These are phyloP conservation scores for Aspergillus costaricaensis DNA, from an alignment of 2,329 filamentous ascomycete genomes.

Conservation along the genomic window DNA sequence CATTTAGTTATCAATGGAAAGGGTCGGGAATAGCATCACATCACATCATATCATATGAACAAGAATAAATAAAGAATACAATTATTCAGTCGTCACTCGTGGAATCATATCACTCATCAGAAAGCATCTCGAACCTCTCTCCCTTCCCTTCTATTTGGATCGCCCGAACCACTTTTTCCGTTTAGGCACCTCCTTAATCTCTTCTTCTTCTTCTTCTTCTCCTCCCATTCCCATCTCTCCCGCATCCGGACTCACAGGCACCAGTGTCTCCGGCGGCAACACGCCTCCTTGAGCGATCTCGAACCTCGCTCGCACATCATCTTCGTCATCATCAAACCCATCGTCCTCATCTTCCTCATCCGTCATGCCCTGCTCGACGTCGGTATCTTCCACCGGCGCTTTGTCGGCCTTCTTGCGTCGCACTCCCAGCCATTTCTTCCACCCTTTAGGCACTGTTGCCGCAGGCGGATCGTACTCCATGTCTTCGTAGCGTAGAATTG, in stretches of 20 bases:
- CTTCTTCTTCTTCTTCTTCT: constrained; percentile 11
- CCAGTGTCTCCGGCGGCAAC: constrained; percentile 13
- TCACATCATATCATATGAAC: background rate
- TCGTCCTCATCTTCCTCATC: constrained; percentile 22
- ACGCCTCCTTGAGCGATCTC: background rate
- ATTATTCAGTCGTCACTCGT: background rate
- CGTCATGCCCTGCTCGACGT: constrained; percentile 20
- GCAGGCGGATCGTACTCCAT: constrained; percentile 41
- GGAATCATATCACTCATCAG: background rate
- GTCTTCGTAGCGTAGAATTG: constrained; percentile 64
- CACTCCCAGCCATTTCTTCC: constrained; percentile 42
- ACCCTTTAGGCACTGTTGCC: constrained; percentile 39
- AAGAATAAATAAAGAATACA: no score
- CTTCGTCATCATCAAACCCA: constrained; percentile 12
- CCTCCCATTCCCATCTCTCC: constrained; percentile 18
- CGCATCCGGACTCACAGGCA: constrained; percentile 9
- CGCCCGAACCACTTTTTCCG: constrained; percentile 37
- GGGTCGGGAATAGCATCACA: background rate
- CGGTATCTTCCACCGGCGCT: constrained; percentile 22
- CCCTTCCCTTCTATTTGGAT: constrained; percentile 21
- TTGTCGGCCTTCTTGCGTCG: constrained; percentile 30
- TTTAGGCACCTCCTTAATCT: constrained; percentile 15
- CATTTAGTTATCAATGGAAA: background rate
- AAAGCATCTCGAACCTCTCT: constrained; percentile 3
- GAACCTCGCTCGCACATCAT: constrained; percentile 1